phyloP scores from a whole-genome alignment of 257 asterid genomes.

The Mentha longifolia region DNA sequence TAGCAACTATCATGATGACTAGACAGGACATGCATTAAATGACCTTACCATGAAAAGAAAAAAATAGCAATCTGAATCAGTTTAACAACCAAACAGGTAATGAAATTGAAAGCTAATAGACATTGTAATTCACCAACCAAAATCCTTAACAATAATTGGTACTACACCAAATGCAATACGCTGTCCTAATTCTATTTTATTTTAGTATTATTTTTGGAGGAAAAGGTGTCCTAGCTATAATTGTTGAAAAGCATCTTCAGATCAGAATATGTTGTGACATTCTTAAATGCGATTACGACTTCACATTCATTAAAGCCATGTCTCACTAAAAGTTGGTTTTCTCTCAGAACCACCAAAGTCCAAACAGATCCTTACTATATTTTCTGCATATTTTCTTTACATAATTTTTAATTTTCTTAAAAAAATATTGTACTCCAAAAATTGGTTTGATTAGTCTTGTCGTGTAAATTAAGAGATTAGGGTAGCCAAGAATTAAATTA shows the following conservation, averaged over 20 bases:
- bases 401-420: too few species aligned
- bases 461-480: background rate
- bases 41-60: constrained; percentile 33
- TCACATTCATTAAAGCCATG: constrained; percentile 29
- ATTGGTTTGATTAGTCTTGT: background rate
- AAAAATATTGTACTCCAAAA: too few species aligned
- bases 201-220: too few species aligned
- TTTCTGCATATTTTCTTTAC: background rate
- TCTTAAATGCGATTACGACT: constrained; percentile 46
- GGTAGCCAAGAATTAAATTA: background rate
- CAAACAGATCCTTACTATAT: constrained; percentile 25
- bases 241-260: constrained; percentile 27
- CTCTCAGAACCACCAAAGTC: background rate
- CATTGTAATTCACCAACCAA: too few species aligned
- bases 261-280: constrained; percentile 23
- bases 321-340: background rate
- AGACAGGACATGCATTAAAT: constrained; percentile 36
- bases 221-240: too few species aligned
- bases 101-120: constrained; percentile 15
- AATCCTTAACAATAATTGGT: constrained; percentile 8
- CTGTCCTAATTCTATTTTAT: constrained; percentile 25
- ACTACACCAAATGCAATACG: constrained; percentile 2
- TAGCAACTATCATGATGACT: constrained; percentile 19
- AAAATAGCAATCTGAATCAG: constrained; percentile 25
- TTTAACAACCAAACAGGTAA: constrained; percentile 34